Base-by-base conservation (phyloP, 768 basidiomycete species). In the Mycena polygramma region DNA sequence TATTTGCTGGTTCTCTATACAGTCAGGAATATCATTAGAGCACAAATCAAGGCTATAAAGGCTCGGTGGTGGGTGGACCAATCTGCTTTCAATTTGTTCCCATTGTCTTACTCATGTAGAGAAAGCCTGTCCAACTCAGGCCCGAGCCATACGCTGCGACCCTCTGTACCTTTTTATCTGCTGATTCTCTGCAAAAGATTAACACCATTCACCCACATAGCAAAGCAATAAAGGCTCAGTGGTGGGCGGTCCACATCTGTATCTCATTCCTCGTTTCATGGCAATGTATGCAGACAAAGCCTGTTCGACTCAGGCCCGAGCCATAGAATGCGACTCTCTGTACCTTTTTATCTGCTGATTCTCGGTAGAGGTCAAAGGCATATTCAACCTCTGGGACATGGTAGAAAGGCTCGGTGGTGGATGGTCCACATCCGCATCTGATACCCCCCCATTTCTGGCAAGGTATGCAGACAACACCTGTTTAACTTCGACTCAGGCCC, bases 401-500 rank as follows among this genome's bases (percentile, higher is more conserved):
- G n/a, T n/a, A n/a, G n/a, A 15, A 65, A 36, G 54, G 63, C 63
- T 57, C 46, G 39, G 54, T 46, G 36, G 52, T 22, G 53, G 63
- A 48, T 19, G 63, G 63, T 64, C 53, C 26, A n/a, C 63, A 48
- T 55, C 54, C 53, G 52, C 43, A 55, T 55, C 36, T 55, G 54
- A 30, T 35, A 13, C n/a, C n/a, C 49, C 4, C 7, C n/a, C 7
- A 8, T 4, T 36, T 13, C n/a, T n/a, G n/a, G n/a, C n/a, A n/a
- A n/a, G n/a, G n/a, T n/a, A n/a, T n/a, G n/a, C n/a, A n/a, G 53
- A 65, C 14, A 9, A 5, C 0, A 8, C 51, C 53, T 55, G 63
- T 60, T n/a, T n/a, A n/a, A n/a, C n/a, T n/a, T 65, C 63, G 36
- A 65, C 63, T 64, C 63, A 36, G 55, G 63, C 55, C 53, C 36